Base-by-base conservation (phyloP, 2,329 filamentous ascomycete genomes). In the Paracamarosporium sp. region DNA sequence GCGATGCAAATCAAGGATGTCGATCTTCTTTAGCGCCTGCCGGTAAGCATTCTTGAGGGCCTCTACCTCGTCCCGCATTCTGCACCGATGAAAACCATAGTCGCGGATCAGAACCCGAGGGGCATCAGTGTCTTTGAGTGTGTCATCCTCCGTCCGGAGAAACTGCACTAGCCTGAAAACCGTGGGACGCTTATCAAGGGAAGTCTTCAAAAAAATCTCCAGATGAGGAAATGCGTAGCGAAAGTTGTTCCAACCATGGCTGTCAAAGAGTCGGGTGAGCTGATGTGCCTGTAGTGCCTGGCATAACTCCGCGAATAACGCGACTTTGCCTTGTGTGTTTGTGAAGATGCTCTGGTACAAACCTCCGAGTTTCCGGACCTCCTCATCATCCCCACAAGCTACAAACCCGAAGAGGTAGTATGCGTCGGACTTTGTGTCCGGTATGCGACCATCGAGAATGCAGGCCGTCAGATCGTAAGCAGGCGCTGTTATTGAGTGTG, bases 391-490 rank as follows among this genome's bases (percentile, higher is more conserved):
- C 1, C 24, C n/a, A 0, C 63, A 63, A 0, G 58, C 43, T 0
- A 53, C 36, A 28, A 65, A 73, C 0, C 70, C 68, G 8, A 71
- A 71, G 0, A 17, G 1, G n/a, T 61, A 59, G 47, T 66, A 70
- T 1, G 55, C 47, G 1, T 55, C 27, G 0, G 56, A 50, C 0
- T 50, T 11, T 0, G 56, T 40, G 0, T 52, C 36, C 1, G 66
- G 58, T 0, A 50, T 45, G 1, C 52, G 13, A 1, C 41, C 9
- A 1, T 50, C 17, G 0, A 60, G 12, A 0, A 68, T 12, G 0
- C 40, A 46, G 3, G 44, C 54, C 0, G 60, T 12, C 0, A 72
- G 56, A 0, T 60, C 24, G 0, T 57, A 55, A 0, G 48, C 41
- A 1, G 55, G 20, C 11, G 56, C 55, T n/a, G 66, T 66, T 3